phyloP scores from a whole-genome alignment of 345 rosid species.

The Lumnitzera littorea region DNA sequence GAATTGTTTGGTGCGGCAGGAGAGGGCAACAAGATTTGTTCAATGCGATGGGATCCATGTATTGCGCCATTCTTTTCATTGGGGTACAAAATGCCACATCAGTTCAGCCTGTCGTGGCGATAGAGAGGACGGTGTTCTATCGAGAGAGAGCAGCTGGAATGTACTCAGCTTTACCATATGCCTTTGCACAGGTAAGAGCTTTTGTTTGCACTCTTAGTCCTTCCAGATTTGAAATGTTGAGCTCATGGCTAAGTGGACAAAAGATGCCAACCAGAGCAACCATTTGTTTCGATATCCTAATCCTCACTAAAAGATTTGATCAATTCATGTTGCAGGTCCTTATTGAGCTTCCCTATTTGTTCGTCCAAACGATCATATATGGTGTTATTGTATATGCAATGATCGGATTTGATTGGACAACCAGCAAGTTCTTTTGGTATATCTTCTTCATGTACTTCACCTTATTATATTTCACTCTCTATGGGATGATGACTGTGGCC shows the following conservation, averaged over 20 bases:
- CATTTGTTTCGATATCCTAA: background rate
- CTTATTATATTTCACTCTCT: slow-evolving; percentile 48
- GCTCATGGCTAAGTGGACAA: too few species aligned
- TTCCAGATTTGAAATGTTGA: background rate
- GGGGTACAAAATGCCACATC: slow-evolving; percentile 46
- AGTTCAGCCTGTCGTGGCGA: slow-evolving; percentile 54
- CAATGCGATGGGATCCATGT: slow-evolving; percentile 64
- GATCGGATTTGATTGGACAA: slow-evolving; percentile 55
- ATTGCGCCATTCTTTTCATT: slow-evolving; percentile 50
- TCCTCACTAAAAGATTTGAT: too few species aligned
- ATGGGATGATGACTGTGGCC: slow-evolving; percentile 66
- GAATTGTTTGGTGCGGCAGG: slow-evolving; percentile 19
- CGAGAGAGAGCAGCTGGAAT: slow-evolving; percentile 71
- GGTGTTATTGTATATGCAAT: slow-evolving; percentile 50
- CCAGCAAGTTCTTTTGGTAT: slow-evolving; percentile 48
- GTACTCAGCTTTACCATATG: slow-evolving; percentile 72
- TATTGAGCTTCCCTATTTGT: slow-evolving; percentile 46
- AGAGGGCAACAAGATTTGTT: slow-evolving; percentile 36
- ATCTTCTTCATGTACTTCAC: slow-evolving; percentile 56
- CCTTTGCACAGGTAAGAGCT: slow-evolving; percentile 48
- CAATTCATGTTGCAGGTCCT: slow-evolving; percentile 20
- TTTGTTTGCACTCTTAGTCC: background rate
- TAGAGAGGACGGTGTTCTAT: slow-evolving; percentile 65
- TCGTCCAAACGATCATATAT: slow-evolving; percentile 37
- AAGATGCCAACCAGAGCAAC: background rate